These are phyloP conservation scores for Colletotrichum trifolii DNA, from an alignment of 2,329 filamentous ascomycete species.

Conservation along the genomic window DNA sequence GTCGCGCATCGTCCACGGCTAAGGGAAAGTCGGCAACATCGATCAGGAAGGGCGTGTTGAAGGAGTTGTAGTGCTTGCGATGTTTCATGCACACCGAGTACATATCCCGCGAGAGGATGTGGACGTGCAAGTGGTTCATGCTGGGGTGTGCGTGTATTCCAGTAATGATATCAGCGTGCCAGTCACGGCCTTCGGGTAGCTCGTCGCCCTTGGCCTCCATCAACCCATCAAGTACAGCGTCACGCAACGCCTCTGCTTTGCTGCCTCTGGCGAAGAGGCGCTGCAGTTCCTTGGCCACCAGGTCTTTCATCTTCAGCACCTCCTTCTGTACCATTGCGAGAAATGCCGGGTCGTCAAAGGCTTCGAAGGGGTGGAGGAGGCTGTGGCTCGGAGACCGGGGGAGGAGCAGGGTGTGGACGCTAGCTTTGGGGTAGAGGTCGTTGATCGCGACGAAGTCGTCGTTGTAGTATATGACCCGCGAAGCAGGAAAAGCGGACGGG, in stretches of 20 bases:
- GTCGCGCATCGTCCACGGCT: constrained; percentile 69
- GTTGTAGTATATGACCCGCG: constrained; percentile 73
- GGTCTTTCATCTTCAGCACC: constrained; percentile 66
- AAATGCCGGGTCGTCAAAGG: constrained; percentile 78
- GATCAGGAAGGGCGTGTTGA: constrained; percentile 87
- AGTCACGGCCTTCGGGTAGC: constrained; percentile 81
- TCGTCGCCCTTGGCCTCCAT: constrained; percentile 53
- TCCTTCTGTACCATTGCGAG: constrained; percentile 72
- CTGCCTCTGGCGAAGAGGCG: constrained; percentile 75
- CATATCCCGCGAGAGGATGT: constrained; percentile 86
- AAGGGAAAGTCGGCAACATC: constrained; percentile 84
- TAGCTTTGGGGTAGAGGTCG: constrained; percentile 88
- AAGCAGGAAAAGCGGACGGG: constrained; percentile 70
- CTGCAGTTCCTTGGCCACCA: constrained; percentile 81
- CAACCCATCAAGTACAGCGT: constrained; percentile 73
- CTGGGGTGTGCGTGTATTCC: constrained; percentile 90
- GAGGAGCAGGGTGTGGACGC: constrained; percentile 87
- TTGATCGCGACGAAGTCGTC: constrained; percentile 79
- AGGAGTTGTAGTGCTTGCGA: constrained; percentile 92
- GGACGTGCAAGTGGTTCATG: constrained; percentile 93
- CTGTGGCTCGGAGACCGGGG: constrained; percentile 74
- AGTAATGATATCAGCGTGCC: constrained; percentile 76
- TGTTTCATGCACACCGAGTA: constrained; percentile 78
- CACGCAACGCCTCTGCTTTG: constrained; percentile 69
- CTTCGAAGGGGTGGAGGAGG: constrained; percentile 79